Evolutionary conservation across 2,329 filamentous ascomycete genomes (phyloP).

Genomic region (Colletotrichum sp.): DNA sequence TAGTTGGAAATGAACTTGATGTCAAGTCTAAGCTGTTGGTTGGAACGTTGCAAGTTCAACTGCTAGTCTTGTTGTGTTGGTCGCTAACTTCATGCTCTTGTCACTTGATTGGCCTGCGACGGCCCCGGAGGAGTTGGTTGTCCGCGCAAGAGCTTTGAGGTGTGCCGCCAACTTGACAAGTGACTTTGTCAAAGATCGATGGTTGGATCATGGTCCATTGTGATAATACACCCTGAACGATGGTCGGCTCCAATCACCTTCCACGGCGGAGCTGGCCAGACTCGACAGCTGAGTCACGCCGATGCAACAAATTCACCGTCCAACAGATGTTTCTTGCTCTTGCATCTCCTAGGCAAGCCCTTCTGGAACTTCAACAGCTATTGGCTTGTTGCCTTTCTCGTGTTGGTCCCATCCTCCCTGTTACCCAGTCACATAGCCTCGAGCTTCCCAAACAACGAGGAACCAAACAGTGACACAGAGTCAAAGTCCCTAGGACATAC

Average conservation of each 20-base stretch:
- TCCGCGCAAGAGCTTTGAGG: not conserved
- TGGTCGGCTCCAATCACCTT: not conserved
- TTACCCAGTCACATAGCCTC: not conserved
- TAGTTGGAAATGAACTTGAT: not conserved
- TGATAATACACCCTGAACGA: not conserved
- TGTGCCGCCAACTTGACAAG: not conserved
- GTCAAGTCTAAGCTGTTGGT: not conserved
- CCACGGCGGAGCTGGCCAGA: rapidly evolving
- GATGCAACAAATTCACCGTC: not conserved
- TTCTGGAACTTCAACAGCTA: not conserved
- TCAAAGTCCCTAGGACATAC: not conserved
- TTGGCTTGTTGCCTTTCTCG: not conserved
- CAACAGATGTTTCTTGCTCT: not conserved
- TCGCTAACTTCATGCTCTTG: not conserved
- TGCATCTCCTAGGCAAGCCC: not conserved
- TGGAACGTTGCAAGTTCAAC: not conserved
- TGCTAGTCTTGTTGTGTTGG: not conserved
- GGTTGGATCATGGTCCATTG: not conserved
- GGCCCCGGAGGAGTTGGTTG: not conserved
- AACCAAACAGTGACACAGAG: not conserved
- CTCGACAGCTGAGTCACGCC: not conserved
- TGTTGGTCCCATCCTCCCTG: not conserved
- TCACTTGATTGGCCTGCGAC: not conserved
- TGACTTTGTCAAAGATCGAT: not conserved
- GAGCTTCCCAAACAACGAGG: not conserved